These are phyloP conservation scores for Tetragonia tetragonoides DNA, from an alignment of 148 eudicot species.

Conservation along the genomic window DNA sequence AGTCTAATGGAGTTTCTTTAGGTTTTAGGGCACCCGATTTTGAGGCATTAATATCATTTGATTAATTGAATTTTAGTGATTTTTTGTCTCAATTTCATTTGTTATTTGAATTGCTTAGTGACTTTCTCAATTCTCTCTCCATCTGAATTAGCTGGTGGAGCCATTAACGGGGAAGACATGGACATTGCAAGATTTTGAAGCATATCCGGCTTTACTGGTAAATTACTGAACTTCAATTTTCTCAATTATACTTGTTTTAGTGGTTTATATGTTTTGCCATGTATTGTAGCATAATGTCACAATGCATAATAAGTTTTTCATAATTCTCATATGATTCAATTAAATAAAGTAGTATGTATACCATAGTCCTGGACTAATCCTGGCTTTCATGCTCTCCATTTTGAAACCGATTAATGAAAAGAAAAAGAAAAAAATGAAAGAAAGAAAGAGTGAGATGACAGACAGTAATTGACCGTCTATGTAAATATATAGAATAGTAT, in stretches of 20 bases:
- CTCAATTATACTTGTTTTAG: background rate
- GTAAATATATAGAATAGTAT: too few relatives aligned
- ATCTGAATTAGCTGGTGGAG: slow-evolving; percentile 50
- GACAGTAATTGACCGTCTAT: too few relatives aligned
- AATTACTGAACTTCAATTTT: background rate
- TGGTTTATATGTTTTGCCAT: background rate
- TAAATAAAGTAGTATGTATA: too few relatives aligned
- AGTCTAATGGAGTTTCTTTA: slow-evolving; percentile 58
- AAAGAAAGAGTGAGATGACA: too few relatives aligned
- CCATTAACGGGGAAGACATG: slow-evolving; percentile 87
- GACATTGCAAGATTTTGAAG: slow-evolving; percentile 78
- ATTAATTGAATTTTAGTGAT: background rate
- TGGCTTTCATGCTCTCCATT: too few relatives aligned
- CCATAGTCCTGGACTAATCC: too few relatives aligned
- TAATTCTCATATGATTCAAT: too few relatives aligned
- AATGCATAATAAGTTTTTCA: too few relatives aligned
- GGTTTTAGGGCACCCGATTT: slow-evolving; percentile 74
- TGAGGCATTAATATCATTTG: slow-evolving; percentile 28
- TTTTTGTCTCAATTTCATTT: background rate
- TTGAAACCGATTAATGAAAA: too few relatives aligned
- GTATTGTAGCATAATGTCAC: too few relatives aligned
- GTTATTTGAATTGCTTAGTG: background rate
- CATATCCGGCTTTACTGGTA: slow-evolving; percentile 79
- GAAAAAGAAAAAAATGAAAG: too few relatives aligned
- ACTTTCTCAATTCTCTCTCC: background rate